phyloP scores from a whole-genome alignment of 768 basidiomycete genomes.

The Chlorophyllum brunneum region DNA sequence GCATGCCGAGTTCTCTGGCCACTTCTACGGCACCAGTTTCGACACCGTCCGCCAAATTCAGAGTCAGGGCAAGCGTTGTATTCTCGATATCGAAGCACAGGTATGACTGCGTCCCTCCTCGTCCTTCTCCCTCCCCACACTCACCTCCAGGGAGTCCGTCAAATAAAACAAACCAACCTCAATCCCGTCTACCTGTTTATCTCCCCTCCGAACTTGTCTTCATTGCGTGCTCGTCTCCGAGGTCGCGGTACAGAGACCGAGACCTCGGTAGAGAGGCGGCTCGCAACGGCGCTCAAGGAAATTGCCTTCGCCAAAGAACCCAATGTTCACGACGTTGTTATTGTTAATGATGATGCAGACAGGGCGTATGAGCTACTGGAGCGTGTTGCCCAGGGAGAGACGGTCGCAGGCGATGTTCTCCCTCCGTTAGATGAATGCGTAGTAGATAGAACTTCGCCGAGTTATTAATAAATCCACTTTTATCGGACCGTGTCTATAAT shows the following conservation, averaged over 20 bases:
- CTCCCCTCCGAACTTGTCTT: constrained; percentile 77
- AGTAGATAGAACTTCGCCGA: no score
- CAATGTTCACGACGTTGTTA: constrained; percentile 72
- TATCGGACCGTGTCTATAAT: neutral
- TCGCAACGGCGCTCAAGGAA: constrained; percentile 75
- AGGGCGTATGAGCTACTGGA: constrained; percentile 77
- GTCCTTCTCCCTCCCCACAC: constrained; percentile 12
- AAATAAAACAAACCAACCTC: constrained; percentile 80
- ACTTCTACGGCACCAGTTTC: constrained; percentile 90
- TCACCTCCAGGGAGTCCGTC: constrained; percentile 73
- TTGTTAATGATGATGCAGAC: constrained; percentile 90
- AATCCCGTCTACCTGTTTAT: constrained; percentile 91
- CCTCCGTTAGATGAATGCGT: constrained; percentile 68
- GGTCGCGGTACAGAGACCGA: constrained; percentile 84
- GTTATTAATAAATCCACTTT: neutral
- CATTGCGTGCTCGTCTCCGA: constrained; percentile 65
- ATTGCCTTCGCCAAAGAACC: constrained; percentile 79
- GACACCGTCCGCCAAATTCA: constrained; percentile 69
- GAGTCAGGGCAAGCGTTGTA: constrained; percentile 71
- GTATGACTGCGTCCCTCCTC: constrained; percentile 39
- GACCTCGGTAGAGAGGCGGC: constrained; percentile 65
- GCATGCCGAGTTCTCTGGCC: constrained; percentile 89
- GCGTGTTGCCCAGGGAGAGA: constrained; percentile 69
- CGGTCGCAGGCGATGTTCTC: constrained; percentile 54
- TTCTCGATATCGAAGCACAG: constrained; percentile 96